These are phyloP conservation scores for Rhodotorula babjevae DNA, from an alignment of 768 basidiomycete species.

Conservation along the genomic window DNA sequence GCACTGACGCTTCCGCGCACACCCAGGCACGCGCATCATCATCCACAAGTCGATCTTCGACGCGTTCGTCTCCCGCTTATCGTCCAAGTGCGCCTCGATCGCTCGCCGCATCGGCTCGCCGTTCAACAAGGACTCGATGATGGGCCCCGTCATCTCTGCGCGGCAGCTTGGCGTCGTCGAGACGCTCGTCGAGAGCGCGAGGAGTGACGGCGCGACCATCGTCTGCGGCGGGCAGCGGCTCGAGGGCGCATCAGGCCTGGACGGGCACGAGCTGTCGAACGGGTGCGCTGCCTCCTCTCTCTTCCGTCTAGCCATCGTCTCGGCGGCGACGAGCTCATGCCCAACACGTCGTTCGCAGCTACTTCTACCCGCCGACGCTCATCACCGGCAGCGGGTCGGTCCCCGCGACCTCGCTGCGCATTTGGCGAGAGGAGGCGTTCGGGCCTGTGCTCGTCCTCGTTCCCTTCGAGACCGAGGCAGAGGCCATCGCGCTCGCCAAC, in stretches of 20 bases:
- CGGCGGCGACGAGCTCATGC: too few relatives aligned
- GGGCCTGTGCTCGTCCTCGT: conserved; percentile 81
- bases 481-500: conserved; percentile 77
- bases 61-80: conserved; percentile 10
- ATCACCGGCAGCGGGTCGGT: conserved; percentile 54
- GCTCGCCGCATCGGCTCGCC: conserved; percentile 45
- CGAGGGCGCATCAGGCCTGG: conserved; percentile 59
- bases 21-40: conserved; percentile 22
- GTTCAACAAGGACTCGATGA: conserved; percentile 53
- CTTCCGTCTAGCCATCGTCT: too few relatives aligned
- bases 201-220: conserved; percentile 51
- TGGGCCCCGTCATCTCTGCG: conserved; percentile 73
- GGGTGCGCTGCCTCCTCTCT: conserved; percentile 48
- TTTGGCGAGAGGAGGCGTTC: conserved; percentile 62
- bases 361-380: conserved; percentile 76
- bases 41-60: conserved; percentile 16
- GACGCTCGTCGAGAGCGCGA: conserved; percentile 53
- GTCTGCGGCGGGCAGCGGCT: conserved; percentile 65
- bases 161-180: conserved; percentile 65
- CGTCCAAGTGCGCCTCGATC: conserved; percentile 29
- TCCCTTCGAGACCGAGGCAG: conserved; percentile 76
- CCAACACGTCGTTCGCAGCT: too few relatives aligned
- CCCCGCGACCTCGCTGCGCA: conserved; percentile 9
- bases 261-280: conserved; percentile 64
- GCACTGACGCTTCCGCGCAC: not conserved